Conservation (phyloP, 306 rosid genomes). For the Ormosia semicastrata region DNA sequence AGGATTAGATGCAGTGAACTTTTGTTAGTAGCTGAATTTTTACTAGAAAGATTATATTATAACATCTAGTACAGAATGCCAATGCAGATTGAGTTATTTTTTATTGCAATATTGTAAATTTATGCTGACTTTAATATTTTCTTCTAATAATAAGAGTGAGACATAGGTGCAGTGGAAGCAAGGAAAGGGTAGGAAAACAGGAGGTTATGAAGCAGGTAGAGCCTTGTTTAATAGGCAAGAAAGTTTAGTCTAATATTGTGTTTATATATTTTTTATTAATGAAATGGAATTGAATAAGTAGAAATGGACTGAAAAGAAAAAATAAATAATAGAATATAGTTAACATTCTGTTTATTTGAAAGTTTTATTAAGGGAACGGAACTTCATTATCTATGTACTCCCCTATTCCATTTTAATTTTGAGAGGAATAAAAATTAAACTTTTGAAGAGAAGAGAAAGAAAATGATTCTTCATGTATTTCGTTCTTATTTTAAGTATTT, state of each 20-base stretch:
- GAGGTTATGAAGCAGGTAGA: not conserved
- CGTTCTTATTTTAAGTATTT: too few species aligned
- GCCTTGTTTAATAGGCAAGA: conserved; percentile 22
- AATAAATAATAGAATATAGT: too few species aligned
- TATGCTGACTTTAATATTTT: not conserved
- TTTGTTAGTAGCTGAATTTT: not conserved
- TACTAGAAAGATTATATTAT: not conserved
- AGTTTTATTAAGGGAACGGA: too few species aligned
- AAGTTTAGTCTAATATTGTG: conserved; percentile 23
- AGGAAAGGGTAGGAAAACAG: conserved; percentile 15
- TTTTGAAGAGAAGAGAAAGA: too few species aligned
- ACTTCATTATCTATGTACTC: too few species aligned
- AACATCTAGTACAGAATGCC: not conserved
- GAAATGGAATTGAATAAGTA: too few species aligned
- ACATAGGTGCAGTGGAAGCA: conserved; percentile 25
- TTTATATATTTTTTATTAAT: too few species aligned
- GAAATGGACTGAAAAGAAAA: too few species aligned
- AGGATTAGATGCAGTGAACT: not conserved
- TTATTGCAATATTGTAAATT: not conserved
- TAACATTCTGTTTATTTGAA: too few species aligned
- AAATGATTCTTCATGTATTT: too few species aligned
- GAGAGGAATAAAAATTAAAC: too few species aligned
- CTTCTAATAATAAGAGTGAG: not conserved
- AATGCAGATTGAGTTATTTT: not conserved
- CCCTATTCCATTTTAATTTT: too few species aligned